These are phyloP conservation scores for Drechslerella dactyloides DNA, from an alignment of 2,329 filamentous ascomycete genomes.

Conservation along the genomic window DNA sequence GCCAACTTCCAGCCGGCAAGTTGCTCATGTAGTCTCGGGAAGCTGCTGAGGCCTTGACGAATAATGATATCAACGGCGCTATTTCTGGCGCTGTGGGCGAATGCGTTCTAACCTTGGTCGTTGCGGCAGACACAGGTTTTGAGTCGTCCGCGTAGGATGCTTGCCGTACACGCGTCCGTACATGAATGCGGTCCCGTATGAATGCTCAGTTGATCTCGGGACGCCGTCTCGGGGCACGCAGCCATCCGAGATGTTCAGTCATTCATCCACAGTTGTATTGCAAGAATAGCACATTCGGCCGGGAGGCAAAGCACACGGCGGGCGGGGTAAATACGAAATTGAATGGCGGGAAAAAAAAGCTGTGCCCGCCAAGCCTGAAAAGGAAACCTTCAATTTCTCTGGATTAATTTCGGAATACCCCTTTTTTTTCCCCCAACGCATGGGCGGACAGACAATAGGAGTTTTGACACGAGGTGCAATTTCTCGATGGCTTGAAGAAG, in stretches of 20 bases:
- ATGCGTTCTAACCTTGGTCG: conserved; percentile 22
- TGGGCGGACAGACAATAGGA: conserved; percentile 11
- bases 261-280: neutral
- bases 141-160: conserved; percentile 26
- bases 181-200: neutral
- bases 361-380: neutral
- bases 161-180: neutral
- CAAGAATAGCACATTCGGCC: conserved; percentile 25
- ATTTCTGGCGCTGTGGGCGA: conserved; percentile 33
- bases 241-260: neutral
- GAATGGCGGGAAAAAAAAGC: conserved; percentile 20
- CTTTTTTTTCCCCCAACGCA: neutral
- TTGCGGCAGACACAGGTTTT: conserved; percentile 25
- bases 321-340: conserved; percentile 35
- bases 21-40: too few species aligned
- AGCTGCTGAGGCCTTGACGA: conserved; percentile 4
- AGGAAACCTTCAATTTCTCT: conserved; percentile 4
- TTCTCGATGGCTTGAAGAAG: conserved; percentile 30
- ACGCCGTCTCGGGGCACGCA: too few species aligned
- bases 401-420: neutral
- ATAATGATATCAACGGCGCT: conserved; percentile 43
- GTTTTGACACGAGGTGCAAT: conserved; percentile 21
- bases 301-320: conserved; percentile 41
- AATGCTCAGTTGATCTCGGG: too few species aligned
- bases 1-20: conserved; percentile 15